Evolutionary conservation across 169 alveolate species (phyloP).

Genomic region (Cyclospora cayetanensis): DNA sequence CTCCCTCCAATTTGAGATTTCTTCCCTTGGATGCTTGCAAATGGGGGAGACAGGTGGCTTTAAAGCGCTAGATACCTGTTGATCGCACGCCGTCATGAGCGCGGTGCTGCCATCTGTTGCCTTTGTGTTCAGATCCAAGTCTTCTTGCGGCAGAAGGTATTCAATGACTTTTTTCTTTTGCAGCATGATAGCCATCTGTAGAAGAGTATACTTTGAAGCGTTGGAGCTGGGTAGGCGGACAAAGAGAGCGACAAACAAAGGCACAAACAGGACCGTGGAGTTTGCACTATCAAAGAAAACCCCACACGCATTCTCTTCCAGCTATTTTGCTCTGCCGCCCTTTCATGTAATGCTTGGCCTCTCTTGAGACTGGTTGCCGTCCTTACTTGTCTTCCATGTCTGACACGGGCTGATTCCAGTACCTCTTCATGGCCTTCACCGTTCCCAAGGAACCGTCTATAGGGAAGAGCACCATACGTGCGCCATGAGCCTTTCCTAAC

Average conservation of each 20-base stretch:
- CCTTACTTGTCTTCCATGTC: constrained; percentile 67
- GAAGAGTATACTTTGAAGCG: constrained; percentile 62
- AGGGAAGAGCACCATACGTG: too few species aligned
- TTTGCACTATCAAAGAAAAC: too few species aligned
- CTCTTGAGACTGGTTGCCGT: background rate
- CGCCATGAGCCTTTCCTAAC: too few species aligned
- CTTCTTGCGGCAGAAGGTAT: constrained; percentile 67
- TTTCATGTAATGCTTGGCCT: too few species aligned
- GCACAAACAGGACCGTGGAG: background rate
- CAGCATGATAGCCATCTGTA: constrained; percentile 69
- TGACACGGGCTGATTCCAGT: constrained; percentile 70
- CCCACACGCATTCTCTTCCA: too few species aligned
- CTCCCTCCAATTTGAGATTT: too few species aligned
- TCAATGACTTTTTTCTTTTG: constrained; percentile 64
- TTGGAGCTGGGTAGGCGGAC: constrained; percentile 43
- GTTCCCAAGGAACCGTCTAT: constrained; percentile 66
- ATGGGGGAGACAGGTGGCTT: background rate
- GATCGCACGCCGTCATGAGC: constrained; percentile 62
- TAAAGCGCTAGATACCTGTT: too few species aligned
- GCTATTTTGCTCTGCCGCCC: too few species aligned
- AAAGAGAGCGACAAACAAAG: background rate
- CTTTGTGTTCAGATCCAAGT: constrained; percentile 63
- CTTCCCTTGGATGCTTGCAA: too few species aligned
- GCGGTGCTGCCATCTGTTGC: constrained; percentile 71
- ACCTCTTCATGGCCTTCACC: constrained; percentile 59